These are phyloP conservation scores for Hypoxylon sp. DNA, from an alignment of 2,329 filamentous ascomycete genomes.

Conservation along the genomic window DNA sequence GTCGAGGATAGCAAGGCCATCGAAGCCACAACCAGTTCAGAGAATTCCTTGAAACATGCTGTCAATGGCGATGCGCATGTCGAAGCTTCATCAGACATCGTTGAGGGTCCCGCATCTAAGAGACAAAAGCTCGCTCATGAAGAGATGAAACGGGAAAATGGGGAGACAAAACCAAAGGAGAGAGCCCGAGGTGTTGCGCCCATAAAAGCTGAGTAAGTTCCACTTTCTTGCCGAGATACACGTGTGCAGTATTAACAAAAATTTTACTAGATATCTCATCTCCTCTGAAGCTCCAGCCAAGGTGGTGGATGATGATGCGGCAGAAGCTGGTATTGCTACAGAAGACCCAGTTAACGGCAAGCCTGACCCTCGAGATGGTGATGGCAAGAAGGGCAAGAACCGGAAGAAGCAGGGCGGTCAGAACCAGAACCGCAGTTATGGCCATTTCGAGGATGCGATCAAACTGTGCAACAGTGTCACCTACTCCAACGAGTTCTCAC, in stretches of 20 bases:
- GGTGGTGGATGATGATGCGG: conserved; percentile 69
- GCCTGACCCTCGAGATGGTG: conserved; percentile 51
- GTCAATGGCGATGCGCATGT: conserved; percentile 30
- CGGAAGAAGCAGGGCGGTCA: conserved; percentile 77
- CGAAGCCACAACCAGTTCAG: not conserved
- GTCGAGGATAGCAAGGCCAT: conserved; percentile 10
- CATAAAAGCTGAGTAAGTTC: conserved; percentile 59
- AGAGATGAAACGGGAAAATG: conserved; percentile 30
- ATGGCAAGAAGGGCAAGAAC: conserved; percentile 65
- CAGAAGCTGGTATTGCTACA: conserved; percentile 70
- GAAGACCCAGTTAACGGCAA: conserved; percentile 71
- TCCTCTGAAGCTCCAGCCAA: conserved; percentile 52
- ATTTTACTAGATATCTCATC: conserved; percentile 55
- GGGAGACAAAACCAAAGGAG: conserved; percentile 35
- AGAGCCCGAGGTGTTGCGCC: conserved; percentile 53
- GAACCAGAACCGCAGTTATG: conserved; percentile 87
- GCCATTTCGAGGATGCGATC: conserved; percentile 82
- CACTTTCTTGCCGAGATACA: conserved; percentile 14
- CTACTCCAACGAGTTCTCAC: conserved; percentile 84
- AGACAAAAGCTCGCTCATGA: conserved; percentile 68
- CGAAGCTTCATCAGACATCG: conserved; percentile 34
- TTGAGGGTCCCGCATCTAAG: conserved; percentile 68
- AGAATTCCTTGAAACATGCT: conserved; percentile 29
- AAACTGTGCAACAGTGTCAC: conserved; percentile 83
- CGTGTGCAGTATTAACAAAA: conserved; percentile 21